phyloP scores from a whole-genome alignment of 495 filamentous ascomycete species.

The Annulohypoxylon stygium region DNA sequence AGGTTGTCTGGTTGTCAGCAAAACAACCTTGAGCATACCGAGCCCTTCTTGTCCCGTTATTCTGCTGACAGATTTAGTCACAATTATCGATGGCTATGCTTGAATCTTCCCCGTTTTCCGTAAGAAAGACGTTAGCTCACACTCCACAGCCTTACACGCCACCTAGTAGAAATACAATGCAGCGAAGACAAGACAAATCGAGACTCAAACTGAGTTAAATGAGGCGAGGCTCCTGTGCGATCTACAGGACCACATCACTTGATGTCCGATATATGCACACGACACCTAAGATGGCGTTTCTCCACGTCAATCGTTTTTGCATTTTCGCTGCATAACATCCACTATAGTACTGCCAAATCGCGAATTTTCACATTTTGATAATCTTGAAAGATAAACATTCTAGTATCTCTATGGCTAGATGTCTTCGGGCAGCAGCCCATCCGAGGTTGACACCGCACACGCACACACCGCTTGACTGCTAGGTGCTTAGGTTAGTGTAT shows the following conservation, averaged over 20 bases:
- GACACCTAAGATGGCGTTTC: slow-evolving; percentile 8
- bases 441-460: not conserved
- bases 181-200: slow-evolving; percentile 12
- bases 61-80: slow-evolving; percentile 1
- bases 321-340: slow-evolving; percentile 5
- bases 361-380: not conserved
- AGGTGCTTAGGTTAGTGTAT: not conserved
- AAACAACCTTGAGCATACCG: not conserved
- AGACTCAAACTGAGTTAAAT: not conserved
- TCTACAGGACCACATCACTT: slow-evolving; percentile 33
- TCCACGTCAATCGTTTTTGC: slow-evolving; percentile 19
- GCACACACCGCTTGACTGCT: not conserved
- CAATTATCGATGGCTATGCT: not conserved
- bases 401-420: not conserved
- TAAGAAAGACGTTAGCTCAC: slow-evolving; percentile 3
- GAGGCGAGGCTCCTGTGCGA: slow-evolving; percentile 26
- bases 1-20: not conserved
- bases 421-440: not conserved
- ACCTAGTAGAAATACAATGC: not conserved
- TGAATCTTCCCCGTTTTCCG: not conserved
- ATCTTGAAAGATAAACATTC: not conserved
- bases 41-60: too few relatives aligned
- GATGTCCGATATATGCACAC: slow-evolving; percentile 22
- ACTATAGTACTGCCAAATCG: not conserved
- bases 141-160: slow-evolving; percentile 6